Conservation (phyloP, 2,329 filamentous ascomycete genomes). For the Colletotrichum orbiculare region DNA sequence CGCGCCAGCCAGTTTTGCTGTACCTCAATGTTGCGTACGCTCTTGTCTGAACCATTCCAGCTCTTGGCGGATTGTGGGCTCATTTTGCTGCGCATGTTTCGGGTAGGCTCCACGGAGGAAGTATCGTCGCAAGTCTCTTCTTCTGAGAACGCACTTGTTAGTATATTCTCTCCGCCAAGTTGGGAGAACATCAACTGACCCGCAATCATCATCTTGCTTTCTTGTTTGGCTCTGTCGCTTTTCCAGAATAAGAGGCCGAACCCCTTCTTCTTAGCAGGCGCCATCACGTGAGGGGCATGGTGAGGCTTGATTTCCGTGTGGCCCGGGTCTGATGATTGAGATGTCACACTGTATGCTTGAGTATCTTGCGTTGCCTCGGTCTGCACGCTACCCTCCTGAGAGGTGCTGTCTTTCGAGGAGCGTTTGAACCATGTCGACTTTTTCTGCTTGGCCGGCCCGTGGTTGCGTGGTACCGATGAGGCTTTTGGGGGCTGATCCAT, state of each 20-base stretch:
- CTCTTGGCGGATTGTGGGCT: conserved; percentile 39
- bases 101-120: conserved; percentile 40
- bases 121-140: conserved; percentile 47
- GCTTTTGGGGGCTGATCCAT: conserved; percentile 38
- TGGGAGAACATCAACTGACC: conserved; percentile 47
- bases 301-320: conserved; percentile 18
- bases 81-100: conserved; percentile 37
- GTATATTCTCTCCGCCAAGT: conserved; percentile 7
- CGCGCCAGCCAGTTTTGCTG: conserved; percentile 90
- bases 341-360: conserved; percentile 33
- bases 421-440: conserved; percentile 65
- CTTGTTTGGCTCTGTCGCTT: conserved; percentile 54
- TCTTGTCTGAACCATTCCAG: conserved; percentile 50
- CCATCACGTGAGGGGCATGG: conserved; percentile 1
- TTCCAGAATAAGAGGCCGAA: conserved; percentile 69
- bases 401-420: conserved; percentile 51
- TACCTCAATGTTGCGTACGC: conserved; percentile 68
- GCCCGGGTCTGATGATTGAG: conserved; percentile 34
- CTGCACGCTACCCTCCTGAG: conserved; percentile 35
- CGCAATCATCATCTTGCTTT: conserved; percentile 56
- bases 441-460: conserved; percentile 52
- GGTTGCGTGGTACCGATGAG: conserved; percentile 36
- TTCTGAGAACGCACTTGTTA: conserved; percentile 38
- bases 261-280: conserved; percentile 55
- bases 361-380: conserved; percentile 31